A percentile compares a stretch with the other conserved stretches of the same genome.
Evolutionary conservation across 148 eudicot genomes (phyloP).

Genomic region (Heliosperma pusillum): DNA sequence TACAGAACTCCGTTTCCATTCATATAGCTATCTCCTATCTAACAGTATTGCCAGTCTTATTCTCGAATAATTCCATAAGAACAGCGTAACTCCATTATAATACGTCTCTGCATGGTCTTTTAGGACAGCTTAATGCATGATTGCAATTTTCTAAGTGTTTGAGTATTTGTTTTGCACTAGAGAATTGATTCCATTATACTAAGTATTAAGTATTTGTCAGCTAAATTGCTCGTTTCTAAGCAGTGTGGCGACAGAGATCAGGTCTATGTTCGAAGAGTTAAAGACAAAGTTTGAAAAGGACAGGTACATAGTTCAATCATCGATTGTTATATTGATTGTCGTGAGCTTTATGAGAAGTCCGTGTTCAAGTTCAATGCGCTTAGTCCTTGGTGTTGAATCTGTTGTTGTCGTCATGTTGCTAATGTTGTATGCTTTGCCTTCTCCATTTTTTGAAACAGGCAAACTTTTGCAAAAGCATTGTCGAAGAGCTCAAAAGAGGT

Average conservation of each 20-base stretch:
- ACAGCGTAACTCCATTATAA: not conserved
- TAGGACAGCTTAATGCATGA: not conserved
- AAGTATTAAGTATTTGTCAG: not conserved
- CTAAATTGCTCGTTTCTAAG: slow-evolving; percentile 1
- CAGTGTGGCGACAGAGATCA: slow-evolving; percentile 77
- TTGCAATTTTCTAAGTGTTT: not conserved
- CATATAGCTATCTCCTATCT: not conserved
- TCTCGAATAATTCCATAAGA: not conserved
- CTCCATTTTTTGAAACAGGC: slow-evolving; percentile 41
- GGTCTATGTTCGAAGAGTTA: slow-evolving; percentile 69
- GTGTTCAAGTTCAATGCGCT: not conserved
- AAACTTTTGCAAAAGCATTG: slow-evolving; percentile 67
- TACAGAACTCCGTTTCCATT: not conserved
- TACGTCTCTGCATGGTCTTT: too few species aligned
- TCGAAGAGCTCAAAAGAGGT: slow-evolving; percentile 95
- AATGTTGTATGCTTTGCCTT: not conserved
- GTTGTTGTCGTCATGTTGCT: not conserved
- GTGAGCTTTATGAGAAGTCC: not conserved
- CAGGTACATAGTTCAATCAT: slow-evolving; percentile 39
- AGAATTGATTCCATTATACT: not conserved
- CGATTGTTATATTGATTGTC: not conserved
- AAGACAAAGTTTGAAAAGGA: slow-evolving; percentile 82
- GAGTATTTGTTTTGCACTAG: not conserved
- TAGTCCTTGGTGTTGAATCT: not conserved
- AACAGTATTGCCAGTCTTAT: not conserved